Evolutionary conservation across 257 asterid genomes (phyloP), one percentile per base, ranked within the genome.

Genomic region (Solanum lycopersicoides): DNA sequence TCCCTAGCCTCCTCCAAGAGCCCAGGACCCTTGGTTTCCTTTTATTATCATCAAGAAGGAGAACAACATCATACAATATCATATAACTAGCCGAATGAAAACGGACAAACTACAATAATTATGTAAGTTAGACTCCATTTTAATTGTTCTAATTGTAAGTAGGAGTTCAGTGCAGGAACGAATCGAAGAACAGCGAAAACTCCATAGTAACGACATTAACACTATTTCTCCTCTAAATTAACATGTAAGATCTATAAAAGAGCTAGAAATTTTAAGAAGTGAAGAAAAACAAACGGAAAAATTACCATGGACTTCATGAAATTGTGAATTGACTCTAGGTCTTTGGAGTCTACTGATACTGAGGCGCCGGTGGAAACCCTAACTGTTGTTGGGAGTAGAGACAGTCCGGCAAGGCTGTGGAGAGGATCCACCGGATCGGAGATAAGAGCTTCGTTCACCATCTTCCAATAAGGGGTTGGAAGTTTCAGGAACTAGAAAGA

Each of bases 1-100:
- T 89, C 91, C 93, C 92, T 94, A 0, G 98, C 97, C 92, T 95
- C 98, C 42, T 90, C 93, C 92, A 91, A 68, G 65, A 93, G 91
- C 91, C 91, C 95, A 66, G 97, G 95, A 85, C 94, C 90, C 89
- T 90, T 88, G 32, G 89, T 68, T 66, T 88, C 93, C 91, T 92
- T 86, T 59, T 32, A 50, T 2, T 11, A 80, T 59, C 60, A 86
- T 21, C 76, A 47, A 5, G 83, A 91, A 41, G 66, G 14, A 44
- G 45, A n/a, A 83, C 30, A 16, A 30, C 66, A 63, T 42, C 45
- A 79, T 35, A 87, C 85, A 71, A 30, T 83, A 30, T 86, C 66
- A 83, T 12, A 71, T n/a, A 39, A 59, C 66, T 20, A 20, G 25
- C 12, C 25, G 20, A 59, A 20, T 59, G 25, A 1, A 85, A 56